Base-by-base conservation (phyloP, 2,329 filamentous ascomycete genomes). In the Colletotrichum lentis region DNA sequence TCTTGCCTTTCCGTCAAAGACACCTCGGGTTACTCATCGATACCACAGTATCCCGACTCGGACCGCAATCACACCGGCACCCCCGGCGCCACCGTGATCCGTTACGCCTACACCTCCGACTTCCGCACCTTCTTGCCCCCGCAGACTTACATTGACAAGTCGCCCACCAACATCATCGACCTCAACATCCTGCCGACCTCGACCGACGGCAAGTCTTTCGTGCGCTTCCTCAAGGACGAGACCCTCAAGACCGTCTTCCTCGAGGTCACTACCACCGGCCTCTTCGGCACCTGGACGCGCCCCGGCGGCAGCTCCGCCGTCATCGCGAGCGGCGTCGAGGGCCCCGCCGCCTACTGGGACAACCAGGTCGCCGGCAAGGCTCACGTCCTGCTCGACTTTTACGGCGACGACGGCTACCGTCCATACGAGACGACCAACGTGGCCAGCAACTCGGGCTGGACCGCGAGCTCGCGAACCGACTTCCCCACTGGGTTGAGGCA, bases 151-250 rank as follows among this genome's bases (percentile, higher is more conserved):
- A 82, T 86, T 73, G 80, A 84, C 73, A 77, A 80, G 50, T 74
- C 78, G 1, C 80, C 81, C 0, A 84, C 79, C 58, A 79, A 83
- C 65, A 78, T 85, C 63, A 69, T 89, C n/a, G 85, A 87, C 71
- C 84, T 90, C 74, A 62, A 67, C 63, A 69, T 69, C 58, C 77
- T 86, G 3, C 76, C 80, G 1, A 74, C 85, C 1, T 80, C 81
- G 16, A 71, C 71, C 41, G 76, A 76, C 55, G 76, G 76, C 16
- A 73, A 75, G 44, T 77, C 77, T n/a, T 87, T 83, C 58, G 77
- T 84, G 6, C 81, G 85, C 52, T 87, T 87, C 75, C 77, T 87
- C 75, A 87, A 87, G 71, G 83, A 87, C 74, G 84, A 87, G 73
- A 79, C 80, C 1, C 80, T 77, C 2, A 84, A 84, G 69, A 82